Evolutionary conservation across 2,329 filamentous ascomycete genomes (phyloP).

Genomic region (Alternaria atra): DNA sequence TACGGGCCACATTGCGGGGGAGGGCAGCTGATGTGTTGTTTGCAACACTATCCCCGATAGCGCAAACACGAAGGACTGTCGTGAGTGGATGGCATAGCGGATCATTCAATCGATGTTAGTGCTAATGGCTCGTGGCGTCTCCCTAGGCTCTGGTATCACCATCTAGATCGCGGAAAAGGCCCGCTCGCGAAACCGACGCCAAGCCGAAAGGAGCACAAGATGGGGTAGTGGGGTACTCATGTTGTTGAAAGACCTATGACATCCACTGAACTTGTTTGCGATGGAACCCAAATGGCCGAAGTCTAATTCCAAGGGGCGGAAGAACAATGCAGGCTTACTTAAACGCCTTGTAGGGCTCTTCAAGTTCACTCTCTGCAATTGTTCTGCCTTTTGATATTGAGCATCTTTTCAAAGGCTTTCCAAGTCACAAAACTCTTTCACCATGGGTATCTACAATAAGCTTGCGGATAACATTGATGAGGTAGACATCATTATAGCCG

Average conservation of each 20-base stretch:
- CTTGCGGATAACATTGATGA: conserved; percentile 53
- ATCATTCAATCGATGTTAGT: not conserved
- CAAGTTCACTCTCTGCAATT: not conserved
- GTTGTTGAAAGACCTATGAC: not conserved
- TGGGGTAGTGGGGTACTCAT: not conserved
- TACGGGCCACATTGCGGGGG: conserved; percentile 8
- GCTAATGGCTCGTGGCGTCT: conserved; percentile 7
- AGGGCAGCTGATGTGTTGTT: conserved; percentile 6
- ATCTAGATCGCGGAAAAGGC: conserved; percentile 9
- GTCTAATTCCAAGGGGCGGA: not conserved
- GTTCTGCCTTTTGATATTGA: not conserved
- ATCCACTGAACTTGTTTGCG: not conserved
- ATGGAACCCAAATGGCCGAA: not conserved
- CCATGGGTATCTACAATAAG: conserved; percentile 45
- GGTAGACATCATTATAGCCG: conserved; percentile 63
- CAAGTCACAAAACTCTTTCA: not conserved
- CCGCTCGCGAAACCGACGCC: conserved; percentile 5
- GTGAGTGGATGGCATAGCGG: conserved; percentile 5
- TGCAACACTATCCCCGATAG: conserved; percentile 1
- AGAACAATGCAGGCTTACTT: not conserved
- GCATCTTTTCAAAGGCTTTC: not conserved
- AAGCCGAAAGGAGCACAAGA: conserved; percentile 5
- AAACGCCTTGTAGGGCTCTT: conserved; percentile 5
- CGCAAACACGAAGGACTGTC: not conserved
- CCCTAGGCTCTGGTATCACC: not conserved